Percentiles rank a stretch among this genome's conserved stretches.
Conservation (phyloP, 495 filamentous ascomycete species). For the Xylaria castorea region DNA sequence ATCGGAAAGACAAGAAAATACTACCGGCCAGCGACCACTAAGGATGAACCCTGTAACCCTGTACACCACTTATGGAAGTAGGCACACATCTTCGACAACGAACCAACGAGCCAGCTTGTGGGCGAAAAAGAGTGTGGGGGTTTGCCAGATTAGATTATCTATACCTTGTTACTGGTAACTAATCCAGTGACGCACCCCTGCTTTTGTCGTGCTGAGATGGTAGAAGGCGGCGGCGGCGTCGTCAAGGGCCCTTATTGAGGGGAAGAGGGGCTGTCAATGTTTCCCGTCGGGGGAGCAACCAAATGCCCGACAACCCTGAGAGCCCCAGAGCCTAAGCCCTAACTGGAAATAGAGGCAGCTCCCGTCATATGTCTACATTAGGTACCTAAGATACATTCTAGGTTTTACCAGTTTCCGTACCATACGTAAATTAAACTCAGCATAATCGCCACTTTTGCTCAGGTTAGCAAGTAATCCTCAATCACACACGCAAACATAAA, state of each 20-base stretch:
- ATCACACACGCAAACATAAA: too few species aligned
- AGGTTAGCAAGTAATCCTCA: too few species aligned
- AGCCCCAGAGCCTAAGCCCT: neutral
- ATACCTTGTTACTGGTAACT: neutral
- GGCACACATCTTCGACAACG: neutral
- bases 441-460: too few species aligned
- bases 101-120: neutral
- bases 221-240: neutral
- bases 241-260: neutral
- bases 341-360: conserved; percentile 2
- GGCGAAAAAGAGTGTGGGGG: neutral
- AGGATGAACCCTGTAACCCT: conserved; percentile 3
- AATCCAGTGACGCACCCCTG: neutral
- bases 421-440: too few species aligned
- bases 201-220: neutral
- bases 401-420: too few species aligned
- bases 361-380: too few species aligned
- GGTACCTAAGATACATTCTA: too few species aligned
- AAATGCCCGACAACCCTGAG: neutral
- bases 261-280: conserved; percentile 15
- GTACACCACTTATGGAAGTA: too few species aligned
- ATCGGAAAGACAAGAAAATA: conserved; percentile 1
- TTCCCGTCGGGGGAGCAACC: conserved; percentile 19
- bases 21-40: neutral
- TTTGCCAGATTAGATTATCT: too few species aligned